These are phyloP conservation scores for Colletotrichum lentis DNA, from an alignment of 2,329 filamentous ascomycete genomes.

Conservation along the genomic window DNA sequence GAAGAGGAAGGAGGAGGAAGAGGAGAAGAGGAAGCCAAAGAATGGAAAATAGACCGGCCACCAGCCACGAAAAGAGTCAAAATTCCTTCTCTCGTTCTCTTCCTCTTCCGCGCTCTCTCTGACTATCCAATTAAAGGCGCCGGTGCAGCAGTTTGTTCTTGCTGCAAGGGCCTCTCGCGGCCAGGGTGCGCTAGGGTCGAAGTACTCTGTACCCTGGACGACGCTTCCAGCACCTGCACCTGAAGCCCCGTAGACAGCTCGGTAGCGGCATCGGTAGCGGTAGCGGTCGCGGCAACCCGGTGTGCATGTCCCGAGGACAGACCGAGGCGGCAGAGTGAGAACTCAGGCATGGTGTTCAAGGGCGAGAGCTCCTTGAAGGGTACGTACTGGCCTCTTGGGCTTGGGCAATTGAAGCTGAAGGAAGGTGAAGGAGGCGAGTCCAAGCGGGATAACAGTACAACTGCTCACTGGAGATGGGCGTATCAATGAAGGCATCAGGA, in stretches of 20 bases:
- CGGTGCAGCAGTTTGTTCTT: conserved; percentile 25
- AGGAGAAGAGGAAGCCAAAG: not conserved
- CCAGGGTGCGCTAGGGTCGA: conserved; percentile 22
- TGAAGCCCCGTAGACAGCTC: conserved; percentile 1
- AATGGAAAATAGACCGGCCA: conserved; percentile 5
- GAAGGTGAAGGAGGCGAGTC: conserved; percentile 9
- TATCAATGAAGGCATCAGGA: conserved; percentile 14
- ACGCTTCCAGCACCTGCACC: conserved; percentile 2
- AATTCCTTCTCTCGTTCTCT: not conserved
- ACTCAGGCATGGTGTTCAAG: conserved; percentile 4
- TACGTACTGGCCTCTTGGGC: conserved; percentile 21
- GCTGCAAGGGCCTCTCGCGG: conserved; percentile 34
- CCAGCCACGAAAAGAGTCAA: conserved; percentile 8
- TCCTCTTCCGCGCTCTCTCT: not conserved
- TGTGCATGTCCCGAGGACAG: conserved; percentile 7
- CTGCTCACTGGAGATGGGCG: conserved; percentile 10
- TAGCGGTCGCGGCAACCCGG: not conserved
- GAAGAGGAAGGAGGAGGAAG: not conserved
- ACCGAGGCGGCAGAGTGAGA: not conserved
- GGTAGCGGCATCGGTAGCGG: conserved; percentile 7
- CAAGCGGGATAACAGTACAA: not conserved
- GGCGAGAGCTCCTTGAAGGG: not conserved
- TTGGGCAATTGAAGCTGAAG: conserved; percentile 20
- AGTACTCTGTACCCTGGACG: conserved; percentile 9
- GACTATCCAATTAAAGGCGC: conserved; percentile 11